Base-by-base conservation (phyloP, 805 yeast genomes). In the Brettanomyces nanus region DNA sequence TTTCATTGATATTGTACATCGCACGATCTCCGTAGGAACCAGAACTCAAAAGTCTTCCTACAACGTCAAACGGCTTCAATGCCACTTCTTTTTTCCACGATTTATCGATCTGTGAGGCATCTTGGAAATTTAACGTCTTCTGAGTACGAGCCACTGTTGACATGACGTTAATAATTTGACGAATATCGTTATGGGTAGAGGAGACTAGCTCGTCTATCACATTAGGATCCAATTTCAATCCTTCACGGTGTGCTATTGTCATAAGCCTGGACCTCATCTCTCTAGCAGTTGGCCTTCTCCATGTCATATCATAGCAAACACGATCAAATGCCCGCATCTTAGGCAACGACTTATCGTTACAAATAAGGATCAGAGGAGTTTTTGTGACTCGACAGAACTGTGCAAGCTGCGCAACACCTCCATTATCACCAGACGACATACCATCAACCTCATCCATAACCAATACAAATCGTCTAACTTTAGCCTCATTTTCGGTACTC, bases 401-500 rank as follows among this genome's bases (percentile, higher is more conserved):
- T 0, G 97, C 86, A 59, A 92, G 69, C 43, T 87, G 94, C 19
- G 96, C 97, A 20, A 92, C 95, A 45, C 99, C 99, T 44, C 99
- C 99, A 50, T 92, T 80, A 61, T 92, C 99, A 46, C 99, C 99
- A 54, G 94, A 87, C 29, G 95, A 85, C 97, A 92, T 92, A 49
- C 99, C 99, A 59, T 92, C 99, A 22, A 92, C 97, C 64, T 92
- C 99, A 62, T 92, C 99, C 97, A 92, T 87, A 45, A 92, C 82
- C 33, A 92, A 68, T 39, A 87, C 85, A 49, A 90, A 78, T 43
- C 73, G 78, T 37, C 72, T 69, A 34, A 71, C 49, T 19, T 50
- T 49, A 23, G 46, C 39, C 37, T 44, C 44, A 30, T 43, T 36
- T 42, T 47, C 33, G 3, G 36, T 13, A 9, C n/a, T 37, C 18